Evolutionary conservation across 768 basidiomycete species (phyloP).

Genomic region (Leccinum uliginosum): DNA sequence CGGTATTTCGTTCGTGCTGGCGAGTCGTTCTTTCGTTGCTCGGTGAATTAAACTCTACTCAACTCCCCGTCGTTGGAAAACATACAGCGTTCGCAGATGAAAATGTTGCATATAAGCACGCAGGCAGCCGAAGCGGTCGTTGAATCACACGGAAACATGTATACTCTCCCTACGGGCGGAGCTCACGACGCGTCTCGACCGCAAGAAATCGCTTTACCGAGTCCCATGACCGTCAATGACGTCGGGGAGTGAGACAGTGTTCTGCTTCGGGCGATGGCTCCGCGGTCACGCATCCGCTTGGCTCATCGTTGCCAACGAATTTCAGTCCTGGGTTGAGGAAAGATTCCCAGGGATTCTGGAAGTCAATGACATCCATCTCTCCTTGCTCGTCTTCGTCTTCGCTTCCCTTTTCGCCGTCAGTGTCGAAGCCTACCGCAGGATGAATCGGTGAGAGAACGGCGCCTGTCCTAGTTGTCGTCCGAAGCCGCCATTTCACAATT

Average conservation of each 20-base stretch:
- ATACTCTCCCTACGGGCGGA: conserved; percentile 17
- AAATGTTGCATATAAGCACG: conserved; percentile 19
- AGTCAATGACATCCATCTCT: too few relatives aligned
- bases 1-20: conserved; percentile 39
- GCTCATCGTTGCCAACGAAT: too few relatives aligned
- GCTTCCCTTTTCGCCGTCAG: too few relatives aligned
- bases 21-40: conserved; percentile 15
- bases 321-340: too few relatives aligned
- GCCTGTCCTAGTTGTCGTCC: too few relatives aligned
- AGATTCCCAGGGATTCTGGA: too few relatives aligned
- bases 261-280: too few relatives aligned
- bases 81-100: conserved; percentile 29
- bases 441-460: too few relatives aligned
- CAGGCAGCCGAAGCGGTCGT: conserved; percentile 30
- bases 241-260: conserved; percentile 3
- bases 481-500: too few relatives aligned
- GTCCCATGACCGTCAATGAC: conserved; percentile 7
- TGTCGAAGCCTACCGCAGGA: too few relatives aligned
- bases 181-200: not conserved
- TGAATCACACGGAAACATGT: conserved; percentile 35
- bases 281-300: too few relatives aligned
- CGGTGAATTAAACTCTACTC: not conserved
- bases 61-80: not conserved
- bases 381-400: too few relatives aligned
- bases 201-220: not conserved